phyloP scores from a whole-genome alignment of 148 eudicot genomes.

The Rheum nobile region DNA sequence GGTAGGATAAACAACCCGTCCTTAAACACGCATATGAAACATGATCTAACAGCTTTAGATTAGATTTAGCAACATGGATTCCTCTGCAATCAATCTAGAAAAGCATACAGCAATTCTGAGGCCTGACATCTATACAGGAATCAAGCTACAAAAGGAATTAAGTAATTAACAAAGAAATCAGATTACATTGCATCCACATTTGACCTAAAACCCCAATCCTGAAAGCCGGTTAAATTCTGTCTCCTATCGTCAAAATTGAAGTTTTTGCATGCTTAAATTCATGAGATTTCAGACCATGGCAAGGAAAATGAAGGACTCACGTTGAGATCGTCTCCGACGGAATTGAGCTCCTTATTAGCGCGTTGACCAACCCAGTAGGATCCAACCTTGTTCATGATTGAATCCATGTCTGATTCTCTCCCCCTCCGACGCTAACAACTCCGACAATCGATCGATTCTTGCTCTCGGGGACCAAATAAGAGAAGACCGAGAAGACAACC shows the following conservation, averaged over 20 bases:
- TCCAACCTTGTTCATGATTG: constrained; percentile 74
- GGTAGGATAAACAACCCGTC: too few relatives aligned
- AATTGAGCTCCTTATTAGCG: constrained; percentile 70
- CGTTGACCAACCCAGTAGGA: constrained; percentile 75
- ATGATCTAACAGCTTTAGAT: not conserved
- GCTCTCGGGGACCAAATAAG: not conserved
- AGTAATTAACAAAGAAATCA: not conserved
- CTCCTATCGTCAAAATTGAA: not conserved
- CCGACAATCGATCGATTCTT: not conserved
- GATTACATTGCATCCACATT: not conserved
- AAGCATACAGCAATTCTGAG: not conserved
- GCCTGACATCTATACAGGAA: not conserved
- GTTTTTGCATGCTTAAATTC: too few relatives aligned
- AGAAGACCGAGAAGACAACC: not conserved
- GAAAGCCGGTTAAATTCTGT: not conserved
- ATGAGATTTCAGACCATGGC: not conserved
- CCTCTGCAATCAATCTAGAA: not conserved
- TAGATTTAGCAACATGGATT: not conserved
- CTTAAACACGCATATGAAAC: not conserved
- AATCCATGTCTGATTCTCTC: constrained; percentile 42
- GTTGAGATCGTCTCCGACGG: constrained; percentile 69
- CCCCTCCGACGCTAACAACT: not conserved
- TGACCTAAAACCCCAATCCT: not conserved
- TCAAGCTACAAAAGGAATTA: not conserved
- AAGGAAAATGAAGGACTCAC: constrained; percentile 21